Conservation (phyloP, 1,139 yeast species). For the Suhomyces kunorum region DNA sequence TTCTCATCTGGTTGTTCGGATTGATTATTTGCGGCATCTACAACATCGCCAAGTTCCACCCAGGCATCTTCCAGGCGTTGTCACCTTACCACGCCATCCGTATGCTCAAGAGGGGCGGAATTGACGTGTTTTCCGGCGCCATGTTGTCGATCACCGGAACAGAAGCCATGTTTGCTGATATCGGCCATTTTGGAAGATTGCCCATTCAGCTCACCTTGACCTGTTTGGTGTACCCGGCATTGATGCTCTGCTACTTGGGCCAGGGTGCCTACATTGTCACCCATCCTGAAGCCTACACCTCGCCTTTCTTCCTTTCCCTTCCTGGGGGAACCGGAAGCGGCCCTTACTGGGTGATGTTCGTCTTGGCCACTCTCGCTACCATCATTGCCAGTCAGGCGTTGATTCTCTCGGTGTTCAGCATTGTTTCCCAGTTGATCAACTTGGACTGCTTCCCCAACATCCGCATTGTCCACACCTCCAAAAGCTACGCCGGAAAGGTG, state of each 20-base stretch:
- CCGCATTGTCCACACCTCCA: slow-evolving; percentile 46
- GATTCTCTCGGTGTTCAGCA: slow-evolving; percentile 56
- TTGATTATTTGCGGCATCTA: slow-evolving; percentile 48
- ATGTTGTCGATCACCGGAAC: slow-evolving; percentile 60
- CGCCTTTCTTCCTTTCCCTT: slow-evolving; percentile 50
- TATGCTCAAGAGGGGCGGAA: slow-evolving; percentile 39
- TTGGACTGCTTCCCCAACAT: slow-evolving; percentile 57
- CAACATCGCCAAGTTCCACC: slow-evolving; percentile 44
- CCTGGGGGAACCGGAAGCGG: slow-evolving; percentile 51
- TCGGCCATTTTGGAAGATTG: slow-evolving; percentile 54
- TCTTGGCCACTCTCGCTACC: slow-evolving; percentile 54
- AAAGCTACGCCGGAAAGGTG: slow-evolving; percentile 46
- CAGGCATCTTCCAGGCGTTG: slow-evolving; percentile 48
- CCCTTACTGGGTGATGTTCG: slow-evolving; percentile 54
- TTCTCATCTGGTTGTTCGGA: slow-evolving; percentile 51
- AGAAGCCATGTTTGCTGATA: slow-evolving; percentile 66
- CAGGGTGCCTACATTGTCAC: slow-evolving; percentile 53
- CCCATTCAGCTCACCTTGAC: slow-evolving; percentile 52
- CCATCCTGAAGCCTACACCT: slow-evolving; percentile 41
- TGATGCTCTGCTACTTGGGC: slow-evolving; percentile 55
- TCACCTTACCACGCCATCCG: slow-evolving; percentile 54
- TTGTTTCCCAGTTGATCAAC: slow-evolving; percentile 52
- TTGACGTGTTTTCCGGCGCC: slow-evolving; percentile 51
- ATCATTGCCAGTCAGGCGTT: slow-evolving; percentile 63
- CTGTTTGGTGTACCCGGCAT: slow-evolving; percentile 51